A percentile compares a stretch with the other conserved stretches of the same genome.
These are phyloP conservation scores for Fusarium phyllophilum DNA, from an alignment of 2,329 filamentous ascomycete species.

Conservation along the genomic window DNA sequence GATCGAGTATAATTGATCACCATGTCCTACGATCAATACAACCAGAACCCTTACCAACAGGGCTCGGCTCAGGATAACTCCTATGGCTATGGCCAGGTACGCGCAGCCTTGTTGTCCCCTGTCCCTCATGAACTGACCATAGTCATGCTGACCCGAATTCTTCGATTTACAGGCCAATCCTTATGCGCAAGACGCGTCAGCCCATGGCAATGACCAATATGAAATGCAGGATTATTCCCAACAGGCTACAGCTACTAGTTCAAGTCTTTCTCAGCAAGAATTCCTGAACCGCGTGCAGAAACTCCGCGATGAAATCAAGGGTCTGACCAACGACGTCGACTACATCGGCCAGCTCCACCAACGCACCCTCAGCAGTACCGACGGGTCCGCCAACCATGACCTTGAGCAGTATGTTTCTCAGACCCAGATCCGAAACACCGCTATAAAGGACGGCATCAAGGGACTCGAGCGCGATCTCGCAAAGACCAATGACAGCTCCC, in stretches of 20 bases:
- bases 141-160: slow-evolving; percentile 29
- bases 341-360: slow-evolving; percentile 77
- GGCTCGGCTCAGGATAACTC: slow-evolving; percentile 59
- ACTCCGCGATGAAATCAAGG: slow-evolving; percentile 74
- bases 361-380: slow-evolving; percentile 74
- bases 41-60: slow-evolving; percentile 72
- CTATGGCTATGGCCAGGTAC: slow-evolving; percentile 59
- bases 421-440: slow-evolving; percentile 77
- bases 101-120: slow-evolving; percentile 18
- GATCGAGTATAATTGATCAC: slow-evolving; percentile 37
- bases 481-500: slow-evolving; percentile 69
- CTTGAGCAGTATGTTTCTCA: slow-evolving; percentile 75
- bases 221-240: slow-evolving; percentile 65
- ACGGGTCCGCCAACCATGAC: slow-evolving; percentile 64
- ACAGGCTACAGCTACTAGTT: slow-evolving; percentile 40
- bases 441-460: slow-evolving; percentile 83
- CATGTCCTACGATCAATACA: slow-evolving; percentile 73
- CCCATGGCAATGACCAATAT: slow-evolving; percentile 56
- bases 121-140: slow-evolving; percentile 6
- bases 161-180: slow-evolving; percentile 41
- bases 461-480: slow-evolving; percentile 76
- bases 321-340: slow-evolving; percentile 73
- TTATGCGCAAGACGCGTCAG: slow-evolving; percentile 44
- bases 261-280: slow-evolving; percentile 68
- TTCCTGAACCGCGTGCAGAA: slow-evolving; percentile 75